A percentile compares a stretch with the other conserved stretches of the same genome.
phyloP scores from a whole-genome alignment of 2,329 filamentous ascomycete genomes.

The Berkeleyomyces basicola region DNA sequence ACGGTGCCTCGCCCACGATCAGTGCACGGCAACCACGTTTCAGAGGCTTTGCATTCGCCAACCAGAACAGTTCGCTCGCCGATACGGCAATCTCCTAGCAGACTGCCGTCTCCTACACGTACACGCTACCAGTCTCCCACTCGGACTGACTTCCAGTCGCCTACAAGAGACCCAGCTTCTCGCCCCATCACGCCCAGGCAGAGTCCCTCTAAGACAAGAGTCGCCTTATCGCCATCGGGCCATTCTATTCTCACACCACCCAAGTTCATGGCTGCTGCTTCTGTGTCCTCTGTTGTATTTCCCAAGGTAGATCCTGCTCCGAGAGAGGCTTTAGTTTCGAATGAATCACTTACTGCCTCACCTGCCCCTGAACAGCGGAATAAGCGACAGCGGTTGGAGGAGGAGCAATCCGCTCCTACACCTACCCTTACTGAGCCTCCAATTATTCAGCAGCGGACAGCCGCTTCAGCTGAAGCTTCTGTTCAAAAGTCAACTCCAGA shows the following conservation, averaged over 20 bases:
- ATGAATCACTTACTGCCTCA: neutral
- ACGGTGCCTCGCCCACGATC: slow-evolving; percentile 26
- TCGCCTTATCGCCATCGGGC: neutral
- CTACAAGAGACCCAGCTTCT: slow-evolving; percentile 3
- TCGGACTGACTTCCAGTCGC: slow-evolving; percentile 4
- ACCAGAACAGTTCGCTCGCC: slow-evolving; percentile 1
- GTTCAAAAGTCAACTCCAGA: neutral
- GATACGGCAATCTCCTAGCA: slow-evolving; percentile 3
- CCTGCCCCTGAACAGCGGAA: neutral
- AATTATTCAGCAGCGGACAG: neutral
- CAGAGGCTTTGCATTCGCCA: slow-evolving; percentile 10
- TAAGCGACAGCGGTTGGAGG: neutral
- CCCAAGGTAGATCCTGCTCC: slow-evolving; percentile 2
- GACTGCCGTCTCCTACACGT: neutral
- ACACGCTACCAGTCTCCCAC: slow-evolving; percentile 1
- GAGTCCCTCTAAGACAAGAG: slow-evolving; percentile 9
- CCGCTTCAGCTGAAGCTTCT: neutral
- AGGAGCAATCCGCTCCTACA: neutral
- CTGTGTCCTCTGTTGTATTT: neutral
- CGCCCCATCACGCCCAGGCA: slow-evolving; percentile 7
- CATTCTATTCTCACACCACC: neutral
- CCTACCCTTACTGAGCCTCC: neutral
- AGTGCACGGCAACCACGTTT: slow-evolving; percentile 8
- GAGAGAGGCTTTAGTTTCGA: neutral
- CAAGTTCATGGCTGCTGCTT: neutral